phyloP scores from a whole-genome alignment of 176 grass and related monocot genomes.

The Thalia dealbata region DNA sequence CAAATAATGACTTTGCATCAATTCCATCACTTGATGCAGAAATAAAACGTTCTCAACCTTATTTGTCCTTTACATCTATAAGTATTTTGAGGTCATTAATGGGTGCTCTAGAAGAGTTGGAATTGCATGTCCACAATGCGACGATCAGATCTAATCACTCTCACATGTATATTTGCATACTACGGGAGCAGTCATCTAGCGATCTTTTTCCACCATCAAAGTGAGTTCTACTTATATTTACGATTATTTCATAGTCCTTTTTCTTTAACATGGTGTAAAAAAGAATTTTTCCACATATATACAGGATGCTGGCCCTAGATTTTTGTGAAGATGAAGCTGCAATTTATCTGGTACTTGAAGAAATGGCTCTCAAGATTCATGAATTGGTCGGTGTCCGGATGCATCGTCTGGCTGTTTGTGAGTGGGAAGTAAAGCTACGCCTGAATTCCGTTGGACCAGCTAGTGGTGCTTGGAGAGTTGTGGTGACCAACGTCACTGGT shows the following conservation, averaged over 20 bases:
- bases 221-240: conserved; percentile 33
- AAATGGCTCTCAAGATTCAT: conserved; percentile 87
- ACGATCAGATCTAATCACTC: conserved; percentile 68
- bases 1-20: conserved; percentile 49
- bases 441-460: conserved; percentile 62
- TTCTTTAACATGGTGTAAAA: not conserved
- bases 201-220: conserved; percentile 84
- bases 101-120: conserved; percentile 86
- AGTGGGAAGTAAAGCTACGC: conserved; percentile 96
- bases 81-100: conserved; percentile 84
- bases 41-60: conserved; percentile 38
- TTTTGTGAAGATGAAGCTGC: conserved; percentile 49
- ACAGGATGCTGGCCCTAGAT: conserved; percentile 51
- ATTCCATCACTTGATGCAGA: conserved; percentile 47
- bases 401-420: conserved; percentile 90
- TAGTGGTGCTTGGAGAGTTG: conserved; percentile 89
- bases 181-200: conserved; percentile 55
- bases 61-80: conserved; percentile 70
- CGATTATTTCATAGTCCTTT: conserved; percentile 8
- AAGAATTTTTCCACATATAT: conserved; percentile 25
- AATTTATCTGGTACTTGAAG: conserved; percentile 54
- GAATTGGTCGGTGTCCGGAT: conserved; percentile 87
- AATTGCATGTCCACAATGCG: conserved; percentile 76
- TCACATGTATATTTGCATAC: conserved; percentile 89
- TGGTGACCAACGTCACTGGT: conserved; percentile 88